phyloP scores from a whole-genome alignment of 1,284 basidiomycete genomes.

The Puccinia horiana region DNA sequence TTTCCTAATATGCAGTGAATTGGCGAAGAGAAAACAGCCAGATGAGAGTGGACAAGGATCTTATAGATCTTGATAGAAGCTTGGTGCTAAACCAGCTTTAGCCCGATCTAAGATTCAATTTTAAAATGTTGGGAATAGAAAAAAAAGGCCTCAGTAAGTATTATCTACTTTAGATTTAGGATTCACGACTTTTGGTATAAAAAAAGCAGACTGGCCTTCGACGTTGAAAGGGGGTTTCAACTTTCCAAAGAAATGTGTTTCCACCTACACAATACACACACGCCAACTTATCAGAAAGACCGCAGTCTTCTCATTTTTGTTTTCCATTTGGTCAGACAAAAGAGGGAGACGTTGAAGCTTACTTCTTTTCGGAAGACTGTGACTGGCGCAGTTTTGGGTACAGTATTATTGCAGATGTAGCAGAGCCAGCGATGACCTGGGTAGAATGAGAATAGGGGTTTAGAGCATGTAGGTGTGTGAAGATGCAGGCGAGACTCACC shows the following conservation, averaged over 20 bases:
- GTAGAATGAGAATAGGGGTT: neutral
- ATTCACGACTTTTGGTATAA: neutral
- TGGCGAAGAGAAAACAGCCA: too few species aligned
- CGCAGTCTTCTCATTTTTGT: neutral
- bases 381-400: slow-evolving; percentile 54
- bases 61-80: slow-evolving; percentile 57
- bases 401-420: slow-evolving; percentile 54
- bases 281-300: too few species aligned
- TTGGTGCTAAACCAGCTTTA: slow-evolving; percentile 56
- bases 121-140: too few species aligned
- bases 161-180: too few species aligned
- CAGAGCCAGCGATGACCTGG: slow-evolving; percentile 58
- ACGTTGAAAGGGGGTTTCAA: slow-evolving; percentile 58
- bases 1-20: too few species aligned
- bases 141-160: too few species aligned
- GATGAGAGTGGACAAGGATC: too few species aligned
- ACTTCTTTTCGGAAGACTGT: slow-evolving; percentile 56
- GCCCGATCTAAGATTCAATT: slow-evolving; percentile 52
- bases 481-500: neutral
- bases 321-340: neutral
- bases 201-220: slow-evolving; percentile 25
- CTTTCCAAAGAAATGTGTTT: slow-evolving; percentile 56
- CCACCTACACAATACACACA: slow-evolving; percentile 7
- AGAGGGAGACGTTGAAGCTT: neutral
- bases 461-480: neutral